A percentile compares a stretch with the other conserved stretches of the same genome.
phyloP scores from a whole-genome alignment of 2,329 filamentous ascomycete genomes.

The Paraphaeosphaeria sporulosa region DNA sequence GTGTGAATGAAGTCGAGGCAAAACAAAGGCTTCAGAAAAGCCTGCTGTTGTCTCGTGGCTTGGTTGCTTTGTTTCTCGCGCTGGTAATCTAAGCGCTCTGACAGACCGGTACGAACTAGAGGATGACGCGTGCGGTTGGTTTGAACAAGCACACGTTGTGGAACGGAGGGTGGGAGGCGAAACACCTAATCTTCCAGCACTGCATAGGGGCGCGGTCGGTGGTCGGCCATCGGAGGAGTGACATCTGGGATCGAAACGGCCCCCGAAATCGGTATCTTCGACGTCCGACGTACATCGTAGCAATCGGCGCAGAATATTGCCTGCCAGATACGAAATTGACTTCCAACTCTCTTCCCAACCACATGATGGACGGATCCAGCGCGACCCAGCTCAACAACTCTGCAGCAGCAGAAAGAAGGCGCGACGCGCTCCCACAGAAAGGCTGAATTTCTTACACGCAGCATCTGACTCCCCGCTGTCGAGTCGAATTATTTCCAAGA shows the following conservation, averaged over 20 bases:
- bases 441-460: not conserved
- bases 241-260: not conserved
- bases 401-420: not conserved
- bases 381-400: not conserved
- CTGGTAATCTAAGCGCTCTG: conserved; percentile 3
- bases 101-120: not conserved
- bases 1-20: not conserved
- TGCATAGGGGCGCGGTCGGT: not conserved
- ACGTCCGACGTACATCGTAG: not conserved
- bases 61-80: not conserved
- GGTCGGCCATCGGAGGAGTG: conserved; percentile 11
- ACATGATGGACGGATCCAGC: not conserved
- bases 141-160: not conserved
- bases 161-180: not conserved
- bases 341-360: not conserved
- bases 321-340: not conserved
- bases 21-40: not conserved
- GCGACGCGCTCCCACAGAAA: not conserved
- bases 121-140: not conserved
- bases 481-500: not conserved
- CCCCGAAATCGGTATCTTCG: not conserved
- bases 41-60: not conserved
- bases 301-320: not conserved
- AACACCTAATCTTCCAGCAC: not conserved
- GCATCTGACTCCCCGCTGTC: not conserved